Evolutionary conservation across 305 asterid species (phyloP).

Genomic region (Fraxinus baroniana): DNA sequence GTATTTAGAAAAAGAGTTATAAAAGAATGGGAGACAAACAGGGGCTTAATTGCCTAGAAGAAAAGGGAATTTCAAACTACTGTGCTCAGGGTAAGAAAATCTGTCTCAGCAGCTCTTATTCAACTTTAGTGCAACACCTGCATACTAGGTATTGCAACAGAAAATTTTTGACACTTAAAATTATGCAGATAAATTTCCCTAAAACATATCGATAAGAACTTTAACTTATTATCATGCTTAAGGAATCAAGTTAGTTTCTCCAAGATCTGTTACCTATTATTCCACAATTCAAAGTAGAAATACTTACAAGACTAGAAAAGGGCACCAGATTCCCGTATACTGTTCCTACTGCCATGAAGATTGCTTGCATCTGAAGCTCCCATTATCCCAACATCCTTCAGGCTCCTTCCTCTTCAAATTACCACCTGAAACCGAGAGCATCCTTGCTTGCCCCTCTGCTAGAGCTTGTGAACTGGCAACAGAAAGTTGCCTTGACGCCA

Average conservation of each 20-base stretch:
- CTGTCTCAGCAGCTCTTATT: not conserved
- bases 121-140: not conserved
- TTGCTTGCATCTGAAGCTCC: constrained; percentile 50
- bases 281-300: constrained; percentile 5
- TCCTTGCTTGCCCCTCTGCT: constrained; percentile 46
- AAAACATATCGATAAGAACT: not conserved
- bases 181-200: not conserved
- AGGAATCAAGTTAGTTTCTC: not conserved
- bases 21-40: not conserved
- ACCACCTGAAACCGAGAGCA: constrained; percentile 41
- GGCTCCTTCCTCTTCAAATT: constrained; percentile 55
- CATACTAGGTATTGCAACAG: not conserved
- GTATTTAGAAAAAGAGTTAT: not conserved
- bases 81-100: not conserved
- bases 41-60: not conserved
- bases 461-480: constrained; percentile 36
- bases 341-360: constrained; percentile 48
- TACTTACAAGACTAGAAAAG: constrained; percentile 31
- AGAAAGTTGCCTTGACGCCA: constrained; percentile 34
- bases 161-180: not conserved
- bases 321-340: not conserved
- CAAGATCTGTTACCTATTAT: constrained; percentile 12
- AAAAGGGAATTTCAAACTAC: not conserved
- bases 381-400: constrained; percentile 53
- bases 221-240: not conserved